Evolutionary conservation across 1,139 yeast species (phyloP).

Genomic region (Meyerozyma elateridarum): DNA sequence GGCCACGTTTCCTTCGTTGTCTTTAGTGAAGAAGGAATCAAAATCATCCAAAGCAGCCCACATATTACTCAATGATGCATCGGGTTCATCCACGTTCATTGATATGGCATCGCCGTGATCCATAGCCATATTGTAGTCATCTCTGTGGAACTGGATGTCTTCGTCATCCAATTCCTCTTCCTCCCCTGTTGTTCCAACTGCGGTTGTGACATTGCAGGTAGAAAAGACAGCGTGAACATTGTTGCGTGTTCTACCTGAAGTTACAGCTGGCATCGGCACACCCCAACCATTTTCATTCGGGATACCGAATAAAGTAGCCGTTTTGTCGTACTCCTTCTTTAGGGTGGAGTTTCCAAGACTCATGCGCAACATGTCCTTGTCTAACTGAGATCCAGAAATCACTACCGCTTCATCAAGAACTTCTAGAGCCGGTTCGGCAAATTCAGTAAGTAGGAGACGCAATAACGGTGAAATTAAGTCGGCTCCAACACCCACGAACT

Average conservation of each 20-base stretch:
- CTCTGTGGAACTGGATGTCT: slow-evolving; percentile 59
- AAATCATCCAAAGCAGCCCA: slow-evolving; percentile 95
- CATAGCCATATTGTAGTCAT: slow-evolving; percentile 50
- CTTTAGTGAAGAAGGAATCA: slow-evolving; percentile 87
- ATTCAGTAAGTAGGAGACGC: slow-evolving; percentile 76
- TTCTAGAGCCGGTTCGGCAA: slow-evolving; percentile 82
- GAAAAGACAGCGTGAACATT: slow-evolving; percentile 95
- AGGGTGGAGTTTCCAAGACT: slow-evolving; percentile 79
- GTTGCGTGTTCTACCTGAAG: slow-evolving; percentile 82
- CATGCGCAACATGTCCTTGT: slow-evolving; percentile 86
- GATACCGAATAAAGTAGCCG: slow-evolving; percentile 88
- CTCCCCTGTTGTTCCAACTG: slow-evolving; percentile 25
- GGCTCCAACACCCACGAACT: slow-evolving; percentile 88
- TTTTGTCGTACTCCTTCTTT: slow-evolving; percentile 76
- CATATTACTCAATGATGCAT: slow-evolving; percentile 83
- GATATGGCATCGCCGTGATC: slow-evolving; percentile 34
- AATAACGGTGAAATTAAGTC: slow-evolving; percentile 88
- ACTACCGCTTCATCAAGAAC: slow-evolving; percentile 82
- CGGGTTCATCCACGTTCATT: slow-evolving; percentile 53
- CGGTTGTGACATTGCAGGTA: slow-evolving; percentile 53
- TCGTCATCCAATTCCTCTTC: slow-evolving; percentile 27
- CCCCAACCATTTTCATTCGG: slow-evolving; percentile 99
- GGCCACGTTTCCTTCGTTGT: slow-evolving; percentile 28
- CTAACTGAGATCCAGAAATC: slow-evolving; percentile 88
- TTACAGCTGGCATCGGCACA: slow-evolving; percentile 87